phyloP scores from a whole-genome alignment of 2,329 filamentous ascomycete species.

The Fusarium nematophilum region DNA sequence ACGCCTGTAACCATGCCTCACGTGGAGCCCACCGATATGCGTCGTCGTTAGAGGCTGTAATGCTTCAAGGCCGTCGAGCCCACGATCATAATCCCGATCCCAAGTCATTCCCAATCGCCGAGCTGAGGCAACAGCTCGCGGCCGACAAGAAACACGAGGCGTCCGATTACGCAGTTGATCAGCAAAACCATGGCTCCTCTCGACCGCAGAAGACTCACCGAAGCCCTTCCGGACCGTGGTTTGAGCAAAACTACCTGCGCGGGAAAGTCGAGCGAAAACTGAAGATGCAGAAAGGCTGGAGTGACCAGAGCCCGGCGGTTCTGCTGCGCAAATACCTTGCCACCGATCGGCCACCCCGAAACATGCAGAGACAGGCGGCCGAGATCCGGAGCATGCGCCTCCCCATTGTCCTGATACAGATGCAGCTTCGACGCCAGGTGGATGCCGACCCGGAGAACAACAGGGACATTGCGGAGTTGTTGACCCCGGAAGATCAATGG shows the following conservation, averaged over 20 bases:
- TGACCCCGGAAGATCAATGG: constrained; percentile 43
- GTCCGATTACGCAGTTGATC: background rate
- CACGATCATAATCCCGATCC: background rate
- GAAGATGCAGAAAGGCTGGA: constrained; percentile 36
- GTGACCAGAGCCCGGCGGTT: constrained; percentile 38
- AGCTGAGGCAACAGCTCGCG: constrained; percentile 18
- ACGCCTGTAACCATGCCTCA: background rate
- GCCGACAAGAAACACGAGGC: constrained; percentile 19
- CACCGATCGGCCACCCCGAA: constrained; percentile 5
- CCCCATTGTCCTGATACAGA: constrained; percentile 48
- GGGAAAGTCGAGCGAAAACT: constrained; percentile 33
- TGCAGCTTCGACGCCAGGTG: constrained; percentile 43
- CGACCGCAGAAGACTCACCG: background rate
- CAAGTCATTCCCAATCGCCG: background rate
- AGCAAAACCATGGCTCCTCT: background rate
- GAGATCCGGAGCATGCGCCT: constrained; percentile 43
- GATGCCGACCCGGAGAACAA: constrained; percentile 21
- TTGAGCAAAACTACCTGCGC: constrained; percentile 10
- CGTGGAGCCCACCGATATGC: constrained; percentile 11
- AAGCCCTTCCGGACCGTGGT: background rate
- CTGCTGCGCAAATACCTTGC: constrained; percentile 41
- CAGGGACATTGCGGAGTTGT: constrained; percentile 34
- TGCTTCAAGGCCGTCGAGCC: constrained; percentile 11
- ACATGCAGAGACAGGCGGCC: constrained; percentile 35
- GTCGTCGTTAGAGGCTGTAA: constrained; percentile 14